Evolutionary conservation across 2,329 filamentous ascomycete species (phyloP), one percentile per base, ranked within the genome.

Genomic region (Diaporthe citriasiana): DNA sequence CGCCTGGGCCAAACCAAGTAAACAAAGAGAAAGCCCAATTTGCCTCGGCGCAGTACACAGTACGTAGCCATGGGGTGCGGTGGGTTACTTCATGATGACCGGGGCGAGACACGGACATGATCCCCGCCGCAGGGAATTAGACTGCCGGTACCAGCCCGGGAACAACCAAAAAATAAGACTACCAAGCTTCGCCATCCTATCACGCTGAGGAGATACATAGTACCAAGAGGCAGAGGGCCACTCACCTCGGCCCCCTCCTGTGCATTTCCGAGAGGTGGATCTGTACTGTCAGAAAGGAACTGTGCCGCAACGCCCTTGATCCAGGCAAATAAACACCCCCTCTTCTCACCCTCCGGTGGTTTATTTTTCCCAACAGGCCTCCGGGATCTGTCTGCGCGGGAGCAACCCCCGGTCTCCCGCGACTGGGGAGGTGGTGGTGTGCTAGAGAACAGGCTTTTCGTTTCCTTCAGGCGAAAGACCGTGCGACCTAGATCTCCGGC

Each of bases 201-300:
- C 13, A 66, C 35, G 13, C 63, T 66, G 63, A 66, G 30, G 45
- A 51, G 45, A 66, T 51, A 51, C 22, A 50, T 51, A 1, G 30
- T 27, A 51, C 45, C 25, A 45, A 40, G 63, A 66, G 63, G 47
- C 15, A 27, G 33, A 66, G 30, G 63, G 25, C 60, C 42, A 27
- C 42, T 35, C 30, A 6, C 33, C 45, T 66, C 63, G 63, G 63
- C 10, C 45, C 63, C 45, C 63, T 66, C 63, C 63, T 66, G 63
- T 51, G 63, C 63, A 66, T 66, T 66, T 66, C 63, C 63, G 63
- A 66, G 15, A 51, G 45, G 63, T 66, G 63, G 63, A 66, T 25
- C 63, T 38, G 10, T 66, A 42, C 45, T 38, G 63, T 66, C 63
- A 66, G 30, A 27, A 51, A 51, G 63, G 45, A 66, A n/a, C 45